A percentile compares a stretch with the other conserved stretches of the same genome.
These are phyloP conservation scores for Mycosphaerella sp. DNA, from an alignment of 2,329 filamentous ascomycete species.

Conservation along the genomic window DNA sequence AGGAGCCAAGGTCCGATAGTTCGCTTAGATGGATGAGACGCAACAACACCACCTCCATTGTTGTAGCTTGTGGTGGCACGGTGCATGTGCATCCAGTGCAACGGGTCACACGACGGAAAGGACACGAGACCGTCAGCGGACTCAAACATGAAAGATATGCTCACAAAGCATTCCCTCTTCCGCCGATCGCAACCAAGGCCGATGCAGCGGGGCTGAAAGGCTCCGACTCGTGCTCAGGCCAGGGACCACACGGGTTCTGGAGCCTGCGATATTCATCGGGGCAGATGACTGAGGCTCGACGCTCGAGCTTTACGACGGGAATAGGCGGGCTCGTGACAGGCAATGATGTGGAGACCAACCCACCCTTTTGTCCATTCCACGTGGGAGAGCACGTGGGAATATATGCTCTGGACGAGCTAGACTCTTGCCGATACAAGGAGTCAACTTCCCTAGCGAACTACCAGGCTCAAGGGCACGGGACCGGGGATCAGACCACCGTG, in stretches of 20 bases:
- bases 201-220: slow-evolving; percentile 5
- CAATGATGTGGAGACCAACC: slow-evolving; percentile 66
- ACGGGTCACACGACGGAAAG: slow-evolving; percentile 36
- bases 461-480: slow-evolving; percentile 22
- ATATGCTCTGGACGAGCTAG: slow-evolving; percentile 52
- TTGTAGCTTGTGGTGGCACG: slow-evolving; percentile 58
- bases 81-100: slow-evolving; percentile 60
- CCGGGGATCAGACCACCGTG: slow-evolving; percentile 14
- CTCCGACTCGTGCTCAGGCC: slow-evolving; percentile 22
- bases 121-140: slow-evolving; percentile 48
- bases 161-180: slow-evolving; percentile 24
- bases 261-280: slow-evolving; percentile 28
- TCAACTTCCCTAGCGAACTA: slow-evolving; percentile 13
- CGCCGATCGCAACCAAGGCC: slow-evolving; percentile 19
- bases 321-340: neutral
- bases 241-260: slow-evolving; percentile 37
- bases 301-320: neutral
- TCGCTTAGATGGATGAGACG: slow-evolving; percentile 59
- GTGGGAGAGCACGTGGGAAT: slow-evolving; percentile 80
- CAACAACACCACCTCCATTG: slow-evolving; percentile 56
- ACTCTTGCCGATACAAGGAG: slow-evolving; percentile 14
- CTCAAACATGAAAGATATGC: slow-evolving; percentile 29
- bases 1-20: slow-evolving; percentile 44
- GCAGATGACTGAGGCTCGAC: slow-evolving; percentile 2
- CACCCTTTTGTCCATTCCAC: slow-evolving; percentile 93